Base-by-base conservation (phyloP, 73 alveolate species). In the Durusdinium trenchii region DNA sequence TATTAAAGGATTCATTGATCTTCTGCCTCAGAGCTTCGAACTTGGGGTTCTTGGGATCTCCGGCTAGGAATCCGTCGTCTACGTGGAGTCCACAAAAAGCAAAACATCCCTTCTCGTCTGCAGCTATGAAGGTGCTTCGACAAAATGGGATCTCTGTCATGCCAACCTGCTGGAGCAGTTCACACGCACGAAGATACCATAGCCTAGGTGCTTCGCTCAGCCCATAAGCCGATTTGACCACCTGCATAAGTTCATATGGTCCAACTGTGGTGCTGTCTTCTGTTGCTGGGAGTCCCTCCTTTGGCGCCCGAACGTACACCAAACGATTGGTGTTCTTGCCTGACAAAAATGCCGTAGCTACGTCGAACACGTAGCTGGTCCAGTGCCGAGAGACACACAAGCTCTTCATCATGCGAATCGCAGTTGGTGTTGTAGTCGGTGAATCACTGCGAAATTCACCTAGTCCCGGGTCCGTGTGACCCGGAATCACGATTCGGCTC, bases 51-150 rank as follows among this genome's bases (percentile, higher is more conserved):
- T 30, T 6, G 3, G 16, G 43, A 1, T 85, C 94, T 4, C 57
- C 94, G 18, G 54, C 54, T 12, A 85, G 42, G 57, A 85, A 14
- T 0, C 94, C 94, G 51, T 85, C 94, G 23, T 85, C 94, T 30
- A 85, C 94, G 9, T 85, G 94, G 30, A 85, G 3, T 26, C 45
- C 6, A 3, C 48, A 52, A 20, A 52, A 40, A 7, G 79, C 94
- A 12, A 12, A 10, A 45, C 32, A 26, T 5, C 54, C 94, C 9
- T 46, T 12, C 23, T 54, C 42, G 12, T 6, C 36, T 6, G 7
- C 46, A 38, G 6, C 5, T 26, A 50, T 45, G 79, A 52, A 85
- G 0, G 79, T 52, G 10, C 50, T 3, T 36, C 57, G 10, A 6
- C 47, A 7, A 40, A 2, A 50, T 0, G 78, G 20, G 40, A 85